Conservation (phyloP, 192 early-diverging fungal species). For the Podila clonocystis region DNA sequence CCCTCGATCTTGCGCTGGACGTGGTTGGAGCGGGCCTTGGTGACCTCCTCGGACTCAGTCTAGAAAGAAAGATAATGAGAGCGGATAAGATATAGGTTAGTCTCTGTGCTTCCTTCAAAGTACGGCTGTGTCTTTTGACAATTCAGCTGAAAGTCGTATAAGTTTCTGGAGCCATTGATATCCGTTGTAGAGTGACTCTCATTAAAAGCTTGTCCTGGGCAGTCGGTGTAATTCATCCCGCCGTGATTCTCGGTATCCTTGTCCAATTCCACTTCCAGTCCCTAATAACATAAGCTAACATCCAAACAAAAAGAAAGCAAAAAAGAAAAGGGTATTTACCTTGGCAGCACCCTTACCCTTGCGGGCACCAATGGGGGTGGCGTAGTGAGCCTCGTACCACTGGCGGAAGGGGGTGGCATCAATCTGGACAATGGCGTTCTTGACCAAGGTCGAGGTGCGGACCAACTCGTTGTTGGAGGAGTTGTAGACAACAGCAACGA, state of each 20-base stretch:
- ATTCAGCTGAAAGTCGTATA: too few species aligned
- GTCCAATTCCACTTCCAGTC: background rate
- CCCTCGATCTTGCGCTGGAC: conserved; percentile 87
- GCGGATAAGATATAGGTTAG: too few species aligned
- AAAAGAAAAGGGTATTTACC: conserved; percentile 22
- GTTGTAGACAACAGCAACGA: conserved; percentile 97
- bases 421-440: conserved; percentile 97
- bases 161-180: too few species aligned
- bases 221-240: too few species aligned
- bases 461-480: conserved; percentile 99
- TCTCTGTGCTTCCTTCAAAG: too few species aligned
- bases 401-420: conserved; percentile 99
- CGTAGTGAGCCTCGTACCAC: conserved; percentile 99
- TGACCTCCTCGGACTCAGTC: conserved; percentile 70
- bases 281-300: too few species aligned
- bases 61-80: conserved; percentile 11
- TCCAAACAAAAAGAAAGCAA: background rate
- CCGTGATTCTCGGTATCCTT: too few species aligned
- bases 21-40: conserved; percentile 91
- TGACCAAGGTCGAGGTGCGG: conserved; percentile 99
- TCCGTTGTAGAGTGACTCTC: too few species aligned
- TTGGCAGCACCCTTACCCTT: conserved; percentile 66
- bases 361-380: conserved; percentile 86
- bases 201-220: too few species aligned
- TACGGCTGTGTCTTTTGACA: too few species aligned